Conservation (phyloP, 2,329 filamentous ascomycete species). For the Diplodia mutila region DNA sequence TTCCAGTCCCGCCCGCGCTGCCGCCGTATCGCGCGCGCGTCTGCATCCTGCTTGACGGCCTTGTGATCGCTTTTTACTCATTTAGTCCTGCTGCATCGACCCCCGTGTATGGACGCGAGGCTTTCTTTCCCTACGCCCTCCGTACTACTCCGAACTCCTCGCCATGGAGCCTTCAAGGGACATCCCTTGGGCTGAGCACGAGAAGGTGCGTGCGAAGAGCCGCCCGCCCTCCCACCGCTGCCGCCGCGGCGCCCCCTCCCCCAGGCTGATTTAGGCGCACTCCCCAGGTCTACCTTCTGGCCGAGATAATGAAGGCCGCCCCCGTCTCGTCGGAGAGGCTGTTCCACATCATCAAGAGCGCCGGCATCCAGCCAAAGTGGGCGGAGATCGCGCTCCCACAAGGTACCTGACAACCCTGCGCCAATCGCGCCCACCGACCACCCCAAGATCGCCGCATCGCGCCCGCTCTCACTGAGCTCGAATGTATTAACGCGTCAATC, state of each 20-base stretch:
- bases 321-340: conserved; percentile 49
- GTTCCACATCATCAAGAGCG: conserved; percentile 49
- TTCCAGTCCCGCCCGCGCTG: conserved; percentile 29
- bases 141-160: conserved; percentile 31
- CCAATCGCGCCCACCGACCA: conserved; percentile 19
- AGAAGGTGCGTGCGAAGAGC: conserved; percentile 46
- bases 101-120: conserved; percentile 25
- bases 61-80: conserved; percentile 40
- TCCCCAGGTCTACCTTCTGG: conserved; percentile 49
- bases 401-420: conserved; percentile 44
- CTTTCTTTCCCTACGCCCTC: conserved; percentile 37
- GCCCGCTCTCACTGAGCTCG: neutral
- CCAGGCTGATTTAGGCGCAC: conserved; percentile 14
- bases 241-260: conserved; percentile 12
- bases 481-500: conserved; percentile 13
- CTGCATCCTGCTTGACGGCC: conserved; percentile 32
- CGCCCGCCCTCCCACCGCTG: conserved; percentile 21
- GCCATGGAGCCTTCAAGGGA: conserved; percentile 49
- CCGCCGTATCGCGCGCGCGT: conserved; percentile 25
- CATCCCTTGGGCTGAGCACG: conserved; percentile 51
- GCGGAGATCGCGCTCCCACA: conserved; percentile 54
- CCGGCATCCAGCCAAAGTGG: conserved; percentile 52
- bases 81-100: conserved; percentile 41
- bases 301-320: conserved; percentile 56
- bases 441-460: neutral